Base-by-base conservation (phyloP, 495 filamentous ascomycete genomes). In the Lichenothelia convexa region DNA sequence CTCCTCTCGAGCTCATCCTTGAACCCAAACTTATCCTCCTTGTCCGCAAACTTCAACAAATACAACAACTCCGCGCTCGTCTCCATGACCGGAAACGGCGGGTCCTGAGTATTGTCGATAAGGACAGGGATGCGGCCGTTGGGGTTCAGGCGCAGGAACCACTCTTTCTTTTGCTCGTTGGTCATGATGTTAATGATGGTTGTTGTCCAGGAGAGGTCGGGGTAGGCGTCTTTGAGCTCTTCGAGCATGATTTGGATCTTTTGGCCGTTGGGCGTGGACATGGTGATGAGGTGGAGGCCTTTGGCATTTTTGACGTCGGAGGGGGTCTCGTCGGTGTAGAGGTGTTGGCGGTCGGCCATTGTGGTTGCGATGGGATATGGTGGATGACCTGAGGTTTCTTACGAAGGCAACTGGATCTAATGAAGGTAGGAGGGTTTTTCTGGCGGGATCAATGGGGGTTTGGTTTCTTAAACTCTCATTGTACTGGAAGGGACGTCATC, bases 131-230 rank as follows among this genome's bases (percentile, higher is more conserved):
- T 68, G 20, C 63, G 60, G 18, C 66, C 43, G 38, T 63, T 67
- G 36, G 64, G 61, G 35, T 68, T 51, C 21, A 70, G 53, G 20
- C 59, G 53, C 15, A 72, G 53, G 41, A 70, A 72, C 68, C 67
- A 72, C 20, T 68, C 62, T 33, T 70, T 63, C 56, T 71, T 72
- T 41, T 72, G 67, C 40, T 68, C 65, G 36, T 69, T 68, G 36
- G 62, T 72, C 34, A 53, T 55, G 31, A 68, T 64, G 41, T 69
- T 53, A 37, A 70, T 63, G 5, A 69, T 22, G 17, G 60, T 68
- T 0, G 59, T 64, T 1, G 62, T 67, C 60, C 63, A 71, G 34
- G 62, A 43, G 5, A 56, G 63, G 18, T 63, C 67, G n/a, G n/a
- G n/a, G 42, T 72, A 72, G 32, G 56, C 42, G 13, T 65, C 63